Base-by-base conservation (phyloP, 768 basidiomycete species). In the Leucocoprinus leucothites region DNA sequence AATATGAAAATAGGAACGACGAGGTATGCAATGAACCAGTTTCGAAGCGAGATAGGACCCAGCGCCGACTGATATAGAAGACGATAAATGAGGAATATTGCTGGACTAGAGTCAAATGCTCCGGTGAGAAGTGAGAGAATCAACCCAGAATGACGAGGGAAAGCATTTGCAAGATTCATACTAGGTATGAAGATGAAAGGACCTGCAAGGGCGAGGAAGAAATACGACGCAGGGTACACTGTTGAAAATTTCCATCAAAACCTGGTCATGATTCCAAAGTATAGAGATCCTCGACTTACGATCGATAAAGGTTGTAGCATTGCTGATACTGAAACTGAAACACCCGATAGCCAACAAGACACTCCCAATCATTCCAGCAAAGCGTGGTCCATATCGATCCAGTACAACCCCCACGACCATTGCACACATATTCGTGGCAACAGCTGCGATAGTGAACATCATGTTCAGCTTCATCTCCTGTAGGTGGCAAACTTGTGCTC, bases 131-230 rank as follows among this genome's bases (percentile, higher is more conserved):
- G 18, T 7, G 50, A 26, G 42, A 51, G 50, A 19, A 51, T 19
- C n/a, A 51, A 19, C 4, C 50, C 50, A 42, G 50, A 41, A 24
- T 24, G 50, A 28, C 40, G 41, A 28, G 50, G 50, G 50, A 51
- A 51, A 19, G 50, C 50, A 34, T 51, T 51, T 19, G 50, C 40
- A 9, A 51, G 40, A 3, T 41, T 24, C 40, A 51, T 42, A 24
- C 50, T 51, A 9, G 50, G 50, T 14, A 51, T 51, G 26, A 42
- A 51, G 22, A 51, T 51, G 28, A 51, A 51, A 28, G 50, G 50
- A 42, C 50, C 50, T 2, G 40, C 40, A 9, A 51, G 50, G 6
- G 50, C 50, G 14, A 51, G 25, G 40, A 51, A 25, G 40, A 51
- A 38, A 40, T 51, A 51, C 11, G 50, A 51, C 9, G 22, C n/a